These are phyloP conservation scores for Phytophthora brassicae DNA, from an alignment of 352 stramenopile species.

Conservation along the genomic window DNA sequence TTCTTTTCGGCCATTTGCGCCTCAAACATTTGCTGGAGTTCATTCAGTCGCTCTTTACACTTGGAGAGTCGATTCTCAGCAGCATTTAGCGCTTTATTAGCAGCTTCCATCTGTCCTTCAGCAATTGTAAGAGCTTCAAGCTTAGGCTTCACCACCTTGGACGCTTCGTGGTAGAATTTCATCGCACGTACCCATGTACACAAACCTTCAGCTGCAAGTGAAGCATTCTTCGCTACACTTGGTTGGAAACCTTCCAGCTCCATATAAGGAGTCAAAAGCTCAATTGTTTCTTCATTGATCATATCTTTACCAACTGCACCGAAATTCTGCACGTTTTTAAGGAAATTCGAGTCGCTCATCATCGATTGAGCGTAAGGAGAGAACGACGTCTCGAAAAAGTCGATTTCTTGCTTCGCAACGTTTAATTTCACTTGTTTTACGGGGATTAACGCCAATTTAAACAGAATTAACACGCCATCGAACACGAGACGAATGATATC, in stretches of 20 bases:
- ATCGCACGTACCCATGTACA: constrained; percentile 98
- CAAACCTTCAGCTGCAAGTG: constrained; percentile 94
- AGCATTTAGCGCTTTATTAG: constrained; percentile 94
- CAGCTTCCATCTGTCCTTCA: constrained; percentile 96
- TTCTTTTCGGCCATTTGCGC: constrained; percentile 97
- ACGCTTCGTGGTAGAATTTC: constrained; percentile 99
- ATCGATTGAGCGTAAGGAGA: constrained; percentile 94
- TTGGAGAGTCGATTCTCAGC: constrained; percentile 92
- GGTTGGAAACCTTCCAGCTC: constrained; percentile 96
- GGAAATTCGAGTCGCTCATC: constrained; percentile 97
- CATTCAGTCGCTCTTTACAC: constrained; percentile 94
- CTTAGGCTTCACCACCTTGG: constrained; percentile 99
- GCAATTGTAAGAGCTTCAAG: constrained; percentile 96
- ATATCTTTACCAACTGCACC: constrained; percentile 95
- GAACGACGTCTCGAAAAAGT: constrained; percentile 98
- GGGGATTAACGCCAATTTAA: constrained; percentile 91
- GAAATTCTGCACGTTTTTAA: constrained; percentile 97
- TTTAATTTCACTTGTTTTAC: constrained; percentile 95
- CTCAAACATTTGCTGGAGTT: constrained; percentile 97
- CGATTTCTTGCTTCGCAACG: constrained; percentile 96
- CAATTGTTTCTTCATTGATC: constrained; percentile 99
- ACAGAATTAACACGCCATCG: constrained; percentile 97
- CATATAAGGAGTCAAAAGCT: constrained; percentile 96
- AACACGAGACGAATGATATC: constrained; percentile 99
- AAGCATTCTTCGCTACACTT: constrained; percentile 96